Percentiles rank a stretch among this genome's conserved stretches.
phyloP scores from a whole-genome alignment of 805 yeast species.

The Candida railenensis region DNA sequence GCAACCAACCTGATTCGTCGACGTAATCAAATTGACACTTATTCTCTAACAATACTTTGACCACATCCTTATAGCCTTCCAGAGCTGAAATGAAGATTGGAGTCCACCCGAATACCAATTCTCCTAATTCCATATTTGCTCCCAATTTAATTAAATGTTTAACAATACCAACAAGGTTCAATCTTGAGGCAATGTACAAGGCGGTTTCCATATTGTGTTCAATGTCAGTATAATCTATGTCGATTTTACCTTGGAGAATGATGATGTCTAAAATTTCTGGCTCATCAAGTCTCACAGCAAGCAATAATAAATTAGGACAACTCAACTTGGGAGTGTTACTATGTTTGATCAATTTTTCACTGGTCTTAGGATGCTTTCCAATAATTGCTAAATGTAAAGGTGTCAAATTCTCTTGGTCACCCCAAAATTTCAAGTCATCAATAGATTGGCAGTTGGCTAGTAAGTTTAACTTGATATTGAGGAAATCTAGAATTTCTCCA shows the following conservation, averaged over 20 bases:
- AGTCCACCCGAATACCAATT: slow-evolving; percentile 86
- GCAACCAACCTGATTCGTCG: slow-evolving; percentile 93
- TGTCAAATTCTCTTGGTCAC: slow-evolving; percentile 74
- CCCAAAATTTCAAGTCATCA: slow-evolving; percentile 62
- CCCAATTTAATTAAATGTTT: slow-evolving; percentile 52
- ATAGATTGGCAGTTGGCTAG: slow-evolving; percentile 48
- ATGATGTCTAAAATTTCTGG: slow-evolving; percentile 55
- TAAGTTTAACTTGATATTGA: slow-evolving; percentile 56
- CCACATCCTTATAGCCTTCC: slow-evolving; percentile 68
- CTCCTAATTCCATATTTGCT: slow-evolving; percentile 77
- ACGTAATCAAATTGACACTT: slow-evolving; percentile 55
- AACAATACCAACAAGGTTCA: slow-evolving; percentile 54
- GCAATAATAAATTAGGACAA: slow-evolving; percentile 57
- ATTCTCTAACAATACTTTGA: slow-evolving; percentile 48
- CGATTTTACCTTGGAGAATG: slow-evolving; percentile 55
- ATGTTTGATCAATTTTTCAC: slow-evolving; percentile 53
- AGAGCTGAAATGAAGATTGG: slow-evolving; percentile 89
- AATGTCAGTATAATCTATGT: slow-evolving; percentile 60
- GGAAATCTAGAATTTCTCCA: slow-evolving; percentile 51
- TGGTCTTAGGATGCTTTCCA: slow-evolving; percentile 80
- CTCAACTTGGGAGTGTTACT: slow-evolving; percentile 40
- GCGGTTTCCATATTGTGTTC: slow-evolving; percentile 72
- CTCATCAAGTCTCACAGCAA: slow-evolving; percentile 68
- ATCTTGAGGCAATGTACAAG: slow-evolving; percentile 74
- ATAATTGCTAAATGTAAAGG: slow-evolving; percentile 83